phyloP scores from a whole-genome alignment of 805 yeast genomes.

The Ogataea paradorogensis region DNA sequence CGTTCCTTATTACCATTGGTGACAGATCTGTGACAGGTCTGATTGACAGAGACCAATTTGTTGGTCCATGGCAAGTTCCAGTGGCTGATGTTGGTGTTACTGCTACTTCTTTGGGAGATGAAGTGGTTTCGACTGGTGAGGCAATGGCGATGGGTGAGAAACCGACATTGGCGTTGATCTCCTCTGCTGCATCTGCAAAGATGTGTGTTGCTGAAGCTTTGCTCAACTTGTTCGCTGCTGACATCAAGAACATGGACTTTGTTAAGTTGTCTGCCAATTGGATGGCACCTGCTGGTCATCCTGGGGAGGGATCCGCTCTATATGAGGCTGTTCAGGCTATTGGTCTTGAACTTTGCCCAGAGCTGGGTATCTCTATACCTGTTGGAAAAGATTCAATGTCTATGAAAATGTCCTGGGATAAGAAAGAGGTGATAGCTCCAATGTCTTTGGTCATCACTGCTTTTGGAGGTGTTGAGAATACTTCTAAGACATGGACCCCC shows the following conservation, averaged over 20 bases:
- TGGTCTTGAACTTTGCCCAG: constrained; percentile 92
- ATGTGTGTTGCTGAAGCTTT: constrained; percentile 95
- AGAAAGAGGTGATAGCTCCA: constrained; percentile 93
- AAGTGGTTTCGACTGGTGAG: constrained; percentile 79
- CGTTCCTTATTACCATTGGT: constrained; percentile 94
- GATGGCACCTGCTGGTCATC: constrained; percentile 97
- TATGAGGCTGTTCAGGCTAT: constrained; percentile 97
- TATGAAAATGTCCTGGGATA: constrained; percentile 97
- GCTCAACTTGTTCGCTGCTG: constrained; percentile 85
- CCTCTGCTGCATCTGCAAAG: constrained; percentile 89
- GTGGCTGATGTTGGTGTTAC: constrained; percentile 98
- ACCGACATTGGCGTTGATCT: constrained; percentile 84
- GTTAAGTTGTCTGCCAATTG: constrained; percentile 94
- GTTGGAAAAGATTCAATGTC: constrained; percentile 99
- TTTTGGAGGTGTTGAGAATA: constrained; percentile 80
- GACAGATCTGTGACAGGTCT: constrained; percentile 97
- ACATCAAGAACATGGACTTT: constrained; percentile 67
- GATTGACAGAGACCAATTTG: constrained; percentile 96
- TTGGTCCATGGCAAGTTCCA: constrained; percentile 99
- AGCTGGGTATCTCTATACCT: constrained; percentile 85
- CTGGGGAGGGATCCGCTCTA: constrained; percentile 91
- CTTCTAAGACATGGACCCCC: constrained; percentile 95
- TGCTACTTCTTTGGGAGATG: constrained; percentile 80
- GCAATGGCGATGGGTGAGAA: constrained; percentile 97
- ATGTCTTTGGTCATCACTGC: constrained; percentile 88